phyloP scores from a whole-genome alignment of 129 eudicot genomes.

The Flaveria brownii region DNA sequence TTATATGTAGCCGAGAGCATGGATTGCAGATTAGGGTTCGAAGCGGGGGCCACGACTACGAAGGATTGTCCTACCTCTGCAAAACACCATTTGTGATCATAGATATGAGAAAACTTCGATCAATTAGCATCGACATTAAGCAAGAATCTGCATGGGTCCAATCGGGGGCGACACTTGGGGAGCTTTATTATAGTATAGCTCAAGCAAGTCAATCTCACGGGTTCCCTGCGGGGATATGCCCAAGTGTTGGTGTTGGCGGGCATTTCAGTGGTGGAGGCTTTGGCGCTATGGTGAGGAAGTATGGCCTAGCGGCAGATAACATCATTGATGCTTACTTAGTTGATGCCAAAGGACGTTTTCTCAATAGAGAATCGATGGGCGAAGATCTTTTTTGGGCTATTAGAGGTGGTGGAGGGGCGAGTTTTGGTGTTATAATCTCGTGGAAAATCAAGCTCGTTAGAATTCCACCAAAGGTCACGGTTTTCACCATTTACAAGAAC shows the following conservation, averaged over 20 bases:
- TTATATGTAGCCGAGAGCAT: constrained; percentile 38
- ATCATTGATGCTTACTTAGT: constrained; percentile 51
- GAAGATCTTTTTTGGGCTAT: constrained; percentile 68
- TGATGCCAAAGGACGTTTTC: constrained; percentile 44
- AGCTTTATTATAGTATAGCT: constrained; percentile 53
- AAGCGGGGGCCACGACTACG: constrained; percentile 66
- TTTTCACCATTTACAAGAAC: constrained; percentile 41
- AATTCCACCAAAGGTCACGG: constrained; percentile 58
- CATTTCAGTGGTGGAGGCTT: constrained; percentile 71
- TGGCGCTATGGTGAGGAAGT: constrained; percentile 58
- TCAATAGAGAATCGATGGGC: constrained; percentile 44
- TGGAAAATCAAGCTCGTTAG: constrained; percentile 58
- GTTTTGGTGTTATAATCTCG: constrained; percentile 50
- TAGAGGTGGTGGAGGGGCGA: constrained; percentile 61
- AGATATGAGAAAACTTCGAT: constrained; percentile 45
- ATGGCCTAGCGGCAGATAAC: constrained; percentile 64
- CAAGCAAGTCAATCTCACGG: constrained; percentile 37
- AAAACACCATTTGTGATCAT: constrained; percentile 47
- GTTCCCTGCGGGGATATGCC: constrained; percentile 58
- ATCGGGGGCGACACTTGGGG: constrained; percentile 55
- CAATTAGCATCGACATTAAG: constrained; percentile 34
- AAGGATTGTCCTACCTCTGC: constrained; percentile 55
- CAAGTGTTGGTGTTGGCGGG: constrained; percentile 64
- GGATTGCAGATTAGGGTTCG: constrained; percentile 49
- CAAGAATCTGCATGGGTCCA: constrained; percentile 54